A percentile compares a stretch with the other conserved stretches of the same genome.
Evolutionary conservation across 805 yeast species (phyloP).

Genomic region (Teunomyces funiuensis): DNA sequence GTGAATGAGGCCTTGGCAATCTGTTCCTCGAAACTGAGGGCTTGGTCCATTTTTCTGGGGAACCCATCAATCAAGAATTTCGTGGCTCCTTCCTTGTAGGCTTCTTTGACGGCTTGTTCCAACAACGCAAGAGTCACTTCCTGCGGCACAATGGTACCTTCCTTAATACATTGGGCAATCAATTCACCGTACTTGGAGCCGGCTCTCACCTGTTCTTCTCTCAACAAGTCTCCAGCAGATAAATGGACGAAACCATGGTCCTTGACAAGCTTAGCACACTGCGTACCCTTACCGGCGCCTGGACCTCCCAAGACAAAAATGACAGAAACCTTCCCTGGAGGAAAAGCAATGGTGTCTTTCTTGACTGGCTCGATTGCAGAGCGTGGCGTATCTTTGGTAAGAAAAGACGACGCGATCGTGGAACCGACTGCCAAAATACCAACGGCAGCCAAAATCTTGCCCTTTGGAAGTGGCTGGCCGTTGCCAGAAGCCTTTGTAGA

Average conservation of each 20-base stretch:
- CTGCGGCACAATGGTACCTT: slow-evolving; percentile 93
- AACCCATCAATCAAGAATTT: slow-evolving; percentile 91
- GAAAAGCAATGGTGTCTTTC: slow-evolving; percentile 45
- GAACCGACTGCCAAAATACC: slow-evolving; percentile 53
- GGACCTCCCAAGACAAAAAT: slow-evolving; percentile 96
- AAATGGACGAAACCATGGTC: slow-evolving; percentile 83
- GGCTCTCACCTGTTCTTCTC: slow-evolving; percentile 85
- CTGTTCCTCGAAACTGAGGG: slow-evolving; percentile 82
- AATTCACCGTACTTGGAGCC: slow-evolving; percentile 84
- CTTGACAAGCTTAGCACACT: slow-evolving; percentile 79
- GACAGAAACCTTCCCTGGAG: slow-evolving; percentile 68
- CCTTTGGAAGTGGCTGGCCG: slow-evolving; percentile 13
- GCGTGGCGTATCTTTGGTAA: slow-evolving; percentile 44
- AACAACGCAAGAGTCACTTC: slow-evolving; percentile 82
- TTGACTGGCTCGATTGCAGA: slow-evolving; percentile 43
- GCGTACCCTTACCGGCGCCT: slow-evolving; percentile 98
- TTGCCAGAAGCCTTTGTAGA: slow-evolving; percentile 10
- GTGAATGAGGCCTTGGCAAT: slow-evolving; percentile 70
- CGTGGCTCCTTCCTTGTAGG: slow-evolving; percentile 47
- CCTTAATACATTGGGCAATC: slow-evolving; percentile 79
- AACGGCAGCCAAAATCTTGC: slow-evolving; percentile 29
- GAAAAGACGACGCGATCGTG: slow-evolving; percentile 42
- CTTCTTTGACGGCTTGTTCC: slow-evolving; percentile 70
- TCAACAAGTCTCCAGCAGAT: slow-evolving; percentile 92
- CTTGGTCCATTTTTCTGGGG: slow-evolving; percentile 99